These are phyloP conservation scores for Suillus weaverae DNA, from an alignment of 768 basidiomycete species.

Conservation along the genomic window DNA sequence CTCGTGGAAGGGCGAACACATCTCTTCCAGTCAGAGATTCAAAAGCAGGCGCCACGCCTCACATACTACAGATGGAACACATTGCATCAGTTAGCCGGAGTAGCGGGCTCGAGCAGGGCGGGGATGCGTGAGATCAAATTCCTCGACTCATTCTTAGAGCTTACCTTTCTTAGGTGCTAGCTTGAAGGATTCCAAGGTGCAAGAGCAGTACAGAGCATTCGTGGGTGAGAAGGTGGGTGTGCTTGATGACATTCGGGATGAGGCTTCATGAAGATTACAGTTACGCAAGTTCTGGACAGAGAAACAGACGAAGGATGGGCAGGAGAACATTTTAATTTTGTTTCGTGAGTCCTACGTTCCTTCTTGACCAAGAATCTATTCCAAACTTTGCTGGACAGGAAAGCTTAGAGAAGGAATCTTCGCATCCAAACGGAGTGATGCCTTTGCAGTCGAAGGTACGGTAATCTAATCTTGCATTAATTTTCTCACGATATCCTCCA, in stretches of 20 bases:
- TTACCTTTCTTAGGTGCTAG: conserved; percentile 41
- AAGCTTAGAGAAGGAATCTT: conserved; percentile 75
- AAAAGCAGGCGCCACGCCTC: background rate
- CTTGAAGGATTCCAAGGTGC: conserved; percentile 55
- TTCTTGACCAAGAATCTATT: background rate
- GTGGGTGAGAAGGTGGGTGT: conserved; percentile 61
- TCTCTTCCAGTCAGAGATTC: background rate
- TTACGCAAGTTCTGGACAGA: conserved; percentile 9
- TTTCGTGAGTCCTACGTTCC: conserved; percentile 51
- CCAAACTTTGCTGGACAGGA: conserved; percentile 41
- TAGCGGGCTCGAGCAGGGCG: conserved; percentile 71
- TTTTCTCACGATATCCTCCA: conserved; percentile 25
- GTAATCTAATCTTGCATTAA: background rate
- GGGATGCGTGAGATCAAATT: conserved; percentile 62
- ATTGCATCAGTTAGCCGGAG: conserved; percentile 76
- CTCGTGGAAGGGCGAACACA: background rate
- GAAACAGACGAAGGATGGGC: conserved; percentile 47
- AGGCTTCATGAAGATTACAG: conserved; percentile 29
- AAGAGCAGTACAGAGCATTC: conserved; percentile 68
- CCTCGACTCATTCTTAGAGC: background rate
- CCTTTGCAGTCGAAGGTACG: conserved; percentile 69
- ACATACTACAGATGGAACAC: conserved; percentile 51
- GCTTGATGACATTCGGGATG: conserved; percentile 53
- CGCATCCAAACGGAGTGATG: conserved; percentile 57
- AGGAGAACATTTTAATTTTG: conserved; percentile 71